These are phyloP conservation scores for Nigrospora oryzae DNA, from an alignment of 2,329 filamentous ascomycete genomes.

Conservation along the genomic window DNA sequence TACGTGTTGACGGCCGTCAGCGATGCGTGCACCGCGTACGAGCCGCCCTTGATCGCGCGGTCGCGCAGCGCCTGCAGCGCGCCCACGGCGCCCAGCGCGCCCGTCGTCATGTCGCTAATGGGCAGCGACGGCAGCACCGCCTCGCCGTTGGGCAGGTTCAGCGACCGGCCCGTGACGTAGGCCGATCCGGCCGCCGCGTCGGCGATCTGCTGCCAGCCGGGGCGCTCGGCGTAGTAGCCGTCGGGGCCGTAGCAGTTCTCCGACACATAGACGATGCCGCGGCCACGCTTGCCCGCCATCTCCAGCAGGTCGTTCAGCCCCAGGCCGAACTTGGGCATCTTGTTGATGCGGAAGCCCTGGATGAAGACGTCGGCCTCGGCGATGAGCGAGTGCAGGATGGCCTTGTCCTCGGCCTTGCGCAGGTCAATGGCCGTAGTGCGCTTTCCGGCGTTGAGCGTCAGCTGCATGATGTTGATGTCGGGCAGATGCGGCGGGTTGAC, in stretches of 20 bases:
- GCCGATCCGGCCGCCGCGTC: constrained; percentile 25
- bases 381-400: constrained; percentile 30
- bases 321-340: constrained; percentile 31
- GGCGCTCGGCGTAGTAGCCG: constrained; percentile 32
- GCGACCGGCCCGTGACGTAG: constrained; percentile 20
- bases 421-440: constrained; percentile 38
- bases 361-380: constrained; percentile 43
- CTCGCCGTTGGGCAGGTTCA: constrained; percentile 15
- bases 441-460: constrained; percentile 37
- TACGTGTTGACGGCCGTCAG: constrained; percentile 17
- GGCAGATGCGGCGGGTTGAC: constrained; percentile 31
- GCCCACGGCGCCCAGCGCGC: constrained; percentile 20
- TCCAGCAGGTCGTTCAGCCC: constrained; percentile 29
- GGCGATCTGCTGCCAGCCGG: constrained; percentile 44
- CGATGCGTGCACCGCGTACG: constrained; percentile 20
- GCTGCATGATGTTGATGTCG: constrained; percentile 30
- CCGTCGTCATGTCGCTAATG: constrained; percentile 26
- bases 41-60: constrained; percentile 19
- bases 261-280: constrained; percentile 36
- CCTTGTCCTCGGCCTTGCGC: constrained; percentile 27
- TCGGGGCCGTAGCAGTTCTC: constrained; percentile 43
- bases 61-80: constrained; percentile 22
- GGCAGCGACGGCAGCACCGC: constrained; percentile 22
- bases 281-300: constrained; percentile 27
- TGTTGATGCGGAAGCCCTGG: constrained; percentile 40